Evolutionary conservation across 495 filamentous ascomycete genomes (phyloP), one percentile per base, ranked within the genome.

Genomic region (Penicillium simplicissimum): DNA sequence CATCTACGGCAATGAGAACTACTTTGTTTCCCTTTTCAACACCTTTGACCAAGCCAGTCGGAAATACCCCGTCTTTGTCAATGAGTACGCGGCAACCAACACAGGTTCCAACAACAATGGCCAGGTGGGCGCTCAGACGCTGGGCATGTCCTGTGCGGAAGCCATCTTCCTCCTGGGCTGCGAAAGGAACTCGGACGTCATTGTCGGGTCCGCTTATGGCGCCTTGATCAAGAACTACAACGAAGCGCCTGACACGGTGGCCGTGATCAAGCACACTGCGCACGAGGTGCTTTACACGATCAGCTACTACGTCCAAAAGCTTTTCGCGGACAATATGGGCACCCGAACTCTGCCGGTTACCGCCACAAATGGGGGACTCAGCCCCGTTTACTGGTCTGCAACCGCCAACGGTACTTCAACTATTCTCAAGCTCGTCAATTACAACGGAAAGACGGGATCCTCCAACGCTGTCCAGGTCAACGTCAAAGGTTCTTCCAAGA

Each of bases 121-220:
- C 85, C 81, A 80, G 55, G 86, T 84, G 40, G 37, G 37, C 14
- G 37, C 37, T 15, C 37, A 40, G 37, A 40, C 37, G 14, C 11
- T 40, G 14, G 37, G 37, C 14, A 40, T n/a, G 37, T 77, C 81
- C 17, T 80, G 88, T 23, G 77, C 73, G 11, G 88, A 90, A 62
- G 85, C 85, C 5, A 80, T 89, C 34, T 88, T 80, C 60, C 76
- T 87, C 48, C 74, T 90, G 43, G 85, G 84, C 43, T 75, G 82
- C 25, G 87, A 90, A 71, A 76, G 85, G 15, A 89, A 89, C 68
- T 75, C 79, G 4, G 80, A 86, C 67, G 66, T 79, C 10, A 71
- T 84, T 33, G 73, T 80, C 52, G 77, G 78, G 60, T 77, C 80
- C 3, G 76, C 79, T 17, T 80, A 84, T 57, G 77, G 76, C 13